phyloP scores from a whole-genome alignment of 495 filamentous ascomycete genomes.

The Haplographium delicatum region DNA sequence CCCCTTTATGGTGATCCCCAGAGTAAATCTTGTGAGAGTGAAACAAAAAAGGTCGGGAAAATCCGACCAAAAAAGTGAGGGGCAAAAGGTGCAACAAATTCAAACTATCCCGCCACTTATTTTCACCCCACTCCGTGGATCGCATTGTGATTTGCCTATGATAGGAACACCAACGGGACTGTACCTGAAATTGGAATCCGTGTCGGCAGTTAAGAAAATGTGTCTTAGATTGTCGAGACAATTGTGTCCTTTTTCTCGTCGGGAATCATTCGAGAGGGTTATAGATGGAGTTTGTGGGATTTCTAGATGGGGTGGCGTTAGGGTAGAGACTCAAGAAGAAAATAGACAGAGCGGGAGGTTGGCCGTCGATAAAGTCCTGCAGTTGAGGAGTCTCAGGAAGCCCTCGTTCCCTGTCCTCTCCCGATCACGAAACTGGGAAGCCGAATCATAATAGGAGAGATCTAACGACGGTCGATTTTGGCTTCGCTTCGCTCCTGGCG shows the following conservation, averaged over 20 bases:
- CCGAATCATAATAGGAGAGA: background rate
- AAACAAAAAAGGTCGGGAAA: conserved; percentile 6
- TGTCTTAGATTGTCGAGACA: conserved; percentile 4
- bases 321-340: background rate
- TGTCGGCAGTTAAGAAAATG: no score
- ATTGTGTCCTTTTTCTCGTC: background rate
- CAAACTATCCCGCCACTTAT: conserved; percentile 1
- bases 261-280: background rate
- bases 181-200: conserved; percentile 3
- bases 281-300: background rate
- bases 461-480: background rate
- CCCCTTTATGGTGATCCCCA: no score
- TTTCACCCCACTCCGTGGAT: background rate
- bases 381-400: background rate
- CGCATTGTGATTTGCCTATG: background rate
- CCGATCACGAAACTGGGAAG: conserved; percentile 2
- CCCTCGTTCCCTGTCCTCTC: conserved; percentile 4
- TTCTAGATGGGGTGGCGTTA: conserved; percentile 3
- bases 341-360: background rate
- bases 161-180: background rate
- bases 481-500: background rate
- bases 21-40: conserved; percentile 1
- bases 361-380: background rate
- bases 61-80: no score
- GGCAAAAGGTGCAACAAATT: background rate